A percentile compares a stretch with the other conserved stretches of the same genome.
phyloP scores from a whole-genome alignment of 805 yeast species.

The Candida nanaspora region DNA sequence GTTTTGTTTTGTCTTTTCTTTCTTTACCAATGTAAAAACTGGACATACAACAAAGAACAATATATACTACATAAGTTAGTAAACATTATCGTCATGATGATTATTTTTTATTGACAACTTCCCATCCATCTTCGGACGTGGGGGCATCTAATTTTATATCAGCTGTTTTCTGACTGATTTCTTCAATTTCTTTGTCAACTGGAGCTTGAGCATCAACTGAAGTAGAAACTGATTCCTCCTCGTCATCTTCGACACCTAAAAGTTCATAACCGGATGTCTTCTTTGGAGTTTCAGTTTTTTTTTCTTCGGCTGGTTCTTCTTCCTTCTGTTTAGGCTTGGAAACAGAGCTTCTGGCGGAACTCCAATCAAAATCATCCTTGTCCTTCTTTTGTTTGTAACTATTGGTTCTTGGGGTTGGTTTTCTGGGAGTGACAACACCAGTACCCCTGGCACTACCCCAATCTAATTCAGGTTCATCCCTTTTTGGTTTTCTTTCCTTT shows the following conservation, averaged over 20 bases:
- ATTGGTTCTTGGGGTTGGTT: conserved; percentile 7
- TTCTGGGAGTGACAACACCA: neutral
- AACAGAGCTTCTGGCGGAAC: conserved; percentile 28
- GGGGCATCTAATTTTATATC: conserved; percentile 29
- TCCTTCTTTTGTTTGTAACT: conserved; percentile 19
- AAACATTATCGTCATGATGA: too few relatives aligned
- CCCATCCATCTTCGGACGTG: conserved; percentile 43
- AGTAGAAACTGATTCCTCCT: conserved; percentile 27
- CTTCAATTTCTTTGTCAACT: conserved; percentile 13
- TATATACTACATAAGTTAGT: too few relatives aligned
- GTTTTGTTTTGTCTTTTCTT: too few relatives aligned
- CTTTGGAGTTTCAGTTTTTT: conserved; percentile 23
- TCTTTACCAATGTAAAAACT: too few relatives aligned
- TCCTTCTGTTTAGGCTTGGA: conserved; percentile 16
- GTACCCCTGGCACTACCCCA: conserved; percentile 39
- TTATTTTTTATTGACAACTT: too few relatives aligned
- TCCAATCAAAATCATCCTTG: conserved; percentile 38
- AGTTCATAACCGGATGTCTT: conserved; percentile 41
- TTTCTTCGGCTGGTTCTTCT: neutral
- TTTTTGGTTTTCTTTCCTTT: conserved; percentile 18
- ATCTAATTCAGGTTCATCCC: conserved; percentile 32
- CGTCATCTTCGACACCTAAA: conserved; percentile 45
- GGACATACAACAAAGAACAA: too few relatives aligned
- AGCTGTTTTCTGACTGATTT: conserved; percentile 28
- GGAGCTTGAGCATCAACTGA: conserved; percentile 6